Conservation (phyloP, 176 grass and related monocot genomes). For the Oryza glaberrima region DNA sequence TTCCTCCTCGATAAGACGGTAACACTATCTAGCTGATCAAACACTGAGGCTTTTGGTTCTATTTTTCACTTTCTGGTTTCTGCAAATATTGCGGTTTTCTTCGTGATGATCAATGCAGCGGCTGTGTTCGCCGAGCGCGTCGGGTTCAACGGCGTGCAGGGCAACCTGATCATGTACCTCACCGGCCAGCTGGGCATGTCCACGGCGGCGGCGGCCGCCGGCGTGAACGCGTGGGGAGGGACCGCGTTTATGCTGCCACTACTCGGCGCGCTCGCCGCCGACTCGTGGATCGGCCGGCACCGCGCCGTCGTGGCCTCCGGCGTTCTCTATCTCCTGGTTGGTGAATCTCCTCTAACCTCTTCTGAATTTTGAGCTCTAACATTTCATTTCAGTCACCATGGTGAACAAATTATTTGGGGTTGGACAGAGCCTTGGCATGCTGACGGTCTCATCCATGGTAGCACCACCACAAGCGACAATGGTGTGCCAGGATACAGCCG, state of each 20-base stretch:
- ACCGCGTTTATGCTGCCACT: conserved; percentile 57
- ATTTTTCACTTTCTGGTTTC: no score
- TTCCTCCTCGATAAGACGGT: conserved; percentile 68
- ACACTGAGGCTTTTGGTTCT: no score
- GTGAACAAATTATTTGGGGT: not conserved
- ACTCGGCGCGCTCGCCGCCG: conserved; percentile 59
- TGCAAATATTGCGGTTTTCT: no score
- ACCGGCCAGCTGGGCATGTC: conserved; percentile 63
- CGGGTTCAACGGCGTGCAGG: conserved; percentile 58
- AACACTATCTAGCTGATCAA: not conserved
- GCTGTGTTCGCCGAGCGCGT: conserved; percentile 32
- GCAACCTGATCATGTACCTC: conserved; percentile 74
- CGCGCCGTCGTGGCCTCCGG: conserved; percentile 46
- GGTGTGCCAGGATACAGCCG: conserved; percentile 18
- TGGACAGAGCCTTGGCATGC: not conserved
- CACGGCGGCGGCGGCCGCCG: conserved; percentile 49
- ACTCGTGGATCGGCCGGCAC: conserved; percentile 61
- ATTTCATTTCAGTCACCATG: no score
- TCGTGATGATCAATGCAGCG: no score
- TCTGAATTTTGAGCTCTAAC: no score
- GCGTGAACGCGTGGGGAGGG: conserved; percentile 55
- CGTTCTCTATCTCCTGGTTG: conserved; percentile 55
- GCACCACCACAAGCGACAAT: not conserved
- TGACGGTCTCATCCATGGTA: not conserved
- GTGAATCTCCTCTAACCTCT: not conserved